Conservation (phyloP, 495 filamentous ascomycete species). For the Hyaloscypha variabilis region DNA sequence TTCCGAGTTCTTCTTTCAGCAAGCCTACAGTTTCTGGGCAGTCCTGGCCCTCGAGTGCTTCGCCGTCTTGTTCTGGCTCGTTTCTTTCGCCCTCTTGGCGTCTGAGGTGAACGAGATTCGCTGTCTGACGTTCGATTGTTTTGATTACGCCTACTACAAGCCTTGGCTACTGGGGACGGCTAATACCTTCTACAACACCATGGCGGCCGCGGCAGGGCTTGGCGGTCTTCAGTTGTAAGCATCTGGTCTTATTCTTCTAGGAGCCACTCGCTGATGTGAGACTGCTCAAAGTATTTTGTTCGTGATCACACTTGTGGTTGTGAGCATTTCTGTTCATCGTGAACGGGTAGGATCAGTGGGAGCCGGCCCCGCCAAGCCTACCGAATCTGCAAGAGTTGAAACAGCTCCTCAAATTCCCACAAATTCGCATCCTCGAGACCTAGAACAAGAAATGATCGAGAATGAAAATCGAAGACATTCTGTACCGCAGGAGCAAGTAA, state of each 20-base stretch:
- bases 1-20: not conserved
- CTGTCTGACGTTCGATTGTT: not conserved
- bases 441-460: not conserved
- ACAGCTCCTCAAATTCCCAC: not conserved
- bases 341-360: not conserved
- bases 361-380: not conserved
- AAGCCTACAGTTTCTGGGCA: not conserved
- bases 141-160: not conserved
- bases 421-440: not conserved
- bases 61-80: constrained; percentile 1
- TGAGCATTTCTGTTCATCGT: not conserved
- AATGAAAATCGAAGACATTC: not conserved
- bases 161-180: not conserved
- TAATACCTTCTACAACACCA: not conserved
- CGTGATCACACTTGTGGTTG: not conserved
- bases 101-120: not conserved
- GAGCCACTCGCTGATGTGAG: not conserved
- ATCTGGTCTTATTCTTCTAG: too few relatives aligned
- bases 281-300: not conserved
- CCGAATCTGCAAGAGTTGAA: not conserved
- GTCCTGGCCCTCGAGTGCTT: not conserved
- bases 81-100: not conserved
- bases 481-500: not conserved
- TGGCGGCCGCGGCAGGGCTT: not conserved
- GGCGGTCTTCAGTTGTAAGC: constrained; percentile 3